Evolutionary conservation across 1,284 basidiomycete species (phyloP), one percentile per base, ranked within the genome.

Genomic region (Cutaneotrichosporon daszewskae): DNA sequence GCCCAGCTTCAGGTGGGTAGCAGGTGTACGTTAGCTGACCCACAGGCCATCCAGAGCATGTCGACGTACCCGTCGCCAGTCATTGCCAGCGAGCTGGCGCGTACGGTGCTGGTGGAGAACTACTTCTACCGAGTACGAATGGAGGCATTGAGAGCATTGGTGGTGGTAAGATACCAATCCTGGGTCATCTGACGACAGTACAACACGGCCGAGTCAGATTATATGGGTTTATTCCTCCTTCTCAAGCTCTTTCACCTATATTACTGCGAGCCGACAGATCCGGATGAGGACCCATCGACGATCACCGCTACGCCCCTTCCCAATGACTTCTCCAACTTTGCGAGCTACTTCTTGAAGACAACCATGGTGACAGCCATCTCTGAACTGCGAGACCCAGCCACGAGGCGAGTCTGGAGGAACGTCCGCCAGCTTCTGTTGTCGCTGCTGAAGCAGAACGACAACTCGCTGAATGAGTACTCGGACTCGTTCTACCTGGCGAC

Each of bases 81-180:
- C 54, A 85, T 95, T 17, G 91, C 91, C 24, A 94, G 89, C 49
- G 75, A 87, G 22, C 76, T 98, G 41, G 90, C 90, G 20, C 89
- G 90, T 71, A 91, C 90, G 0, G 85, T 95, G 5, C 77, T 98
- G 20, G 92, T 97, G 18, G 82, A 85, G 28, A 96, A 96, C 65
- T 98, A 98, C 72, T 97, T 87, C 70, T 95, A 86, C 68, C 84
- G 92, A n/a, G 87, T 98, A 43, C 85, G 95, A 10, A 91, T 88
- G 69, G 95, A 97, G 71, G 95, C 95, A 1, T 89, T 87, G 4
- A 72, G 83, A 32, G 88, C 89, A 1, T 77, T 98, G 25, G 83
- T 91, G 37, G 78, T 78, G 28, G 90, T 94, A 64, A 65, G 86
- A 76, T 19, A 35, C 24, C 43, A 27, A 7, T 14, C 2, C 13